These are phyloP conservation scores for Candida glucosophila DNA, from an alignment of 1,139 yeast genomes.

Conservation along the genomic window DNA sequence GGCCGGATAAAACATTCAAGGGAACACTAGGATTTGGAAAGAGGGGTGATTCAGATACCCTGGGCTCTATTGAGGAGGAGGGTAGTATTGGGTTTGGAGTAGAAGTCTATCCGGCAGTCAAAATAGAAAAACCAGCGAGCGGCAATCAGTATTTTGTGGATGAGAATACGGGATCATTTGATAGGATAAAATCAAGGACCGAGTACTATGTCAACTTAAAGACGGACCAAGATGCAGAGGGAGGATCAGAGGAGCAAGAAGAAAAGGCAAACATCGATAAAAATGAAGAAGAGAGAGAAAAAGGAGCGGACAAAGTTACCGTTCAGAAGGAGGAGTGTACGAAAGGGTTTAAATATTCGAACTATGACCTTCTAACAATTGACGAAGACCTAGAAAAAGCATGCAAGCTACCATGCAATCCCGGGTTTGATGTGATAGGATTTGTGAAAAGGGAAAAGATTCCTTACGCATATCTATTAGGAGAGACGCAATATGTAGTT, in stretches of 20 bases:
- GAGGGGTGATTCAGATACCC: conserved; percentile 8
- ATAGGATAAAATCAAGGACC: conserved; percentile 13
- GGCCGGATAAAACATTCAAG: conserved; percentile 26
- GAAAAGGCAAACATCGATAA: conserved; percentile 14
- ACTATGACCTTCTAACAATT: conserved; percentile 29
- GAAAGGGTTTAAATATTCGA: conserved; percentile 63
- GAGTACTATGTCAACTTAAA: conserved; percentile 14
- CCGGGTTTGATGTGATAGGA: conserved; percentile 60
- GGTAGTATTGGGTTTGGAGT: conserved; percentile 31
- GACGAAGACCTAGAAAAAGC: conserved; percentile 35
- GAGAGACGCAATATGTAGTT: conserved; percentile 51
- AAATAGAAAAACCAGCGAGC: conserved; percentile 27
- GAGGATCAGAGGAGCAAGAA: conserved; percentile 10
- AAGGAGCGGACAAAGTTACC: conserved; percentile 7
- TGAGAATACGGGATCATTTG: conserved; percentile 4
- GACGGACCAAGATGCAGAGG: conserved; percentile 5
- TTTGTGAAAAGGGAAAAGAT: conserved; percentile 38
- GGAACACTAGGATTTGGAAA: conserved; percentile 36
- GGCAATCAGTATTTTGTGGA: conserved; percentile 25
- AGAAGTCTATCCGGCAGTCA: conserved; percentile 60
- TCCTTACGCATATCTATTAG: conserved; percentile 52
- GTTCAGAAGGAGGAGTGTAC: conserved; percentile 11
- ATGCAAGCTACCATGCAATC: conserved; percentile 31
- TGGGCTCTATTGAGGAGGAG: conserved; percentile 5
- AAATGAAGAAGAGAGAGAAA: conserved; percentile 13